phyloP scores from a whole-genome alignment of 2,329 filamentous ascomycete species.

The Penicillium glabrum region DNA sequence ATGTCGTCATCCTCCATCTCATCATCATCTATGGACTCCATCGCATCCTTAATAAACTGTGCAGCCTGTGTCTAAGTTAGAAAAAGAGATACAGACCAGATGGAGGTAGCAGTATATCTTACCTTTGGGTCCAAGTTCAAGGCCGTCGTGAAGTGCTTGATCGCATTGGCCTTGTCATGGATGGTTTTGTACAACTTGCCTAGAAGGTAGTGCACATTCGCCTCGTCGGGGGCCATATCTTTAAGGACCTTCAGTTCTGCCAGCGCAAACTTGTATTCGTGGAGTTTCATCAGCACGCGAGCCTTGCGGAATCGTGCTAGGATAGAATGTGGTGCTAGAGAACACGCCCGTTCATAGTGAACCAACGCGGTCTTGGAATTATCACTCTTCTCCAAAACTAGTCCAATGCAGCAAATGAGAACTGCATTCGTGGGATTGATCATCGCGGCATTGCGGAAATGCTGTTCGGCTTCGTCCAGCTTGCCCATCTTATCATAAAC shows the following conservation, averaged over 20 bases:
- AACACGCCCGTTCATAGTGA: constrained; percentile 79
- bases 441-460: constrained; percentile 81
- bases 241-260: constrained; percentile 84
- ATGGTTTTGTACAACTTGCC: constrained; percentile 64
- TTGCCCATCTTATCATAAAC: constrained; percentile 90
- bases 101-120: constrained; percentile 29
- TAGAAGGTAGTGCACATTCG: constrained; percentile 92
- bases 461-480: constrained; percentile 84
- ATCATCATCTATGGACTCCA: constrained; percentile 78
- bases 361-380: constrained; percentile 74
- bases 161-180: constrained; percentile 67
- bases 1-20: constrained; percentile 62
- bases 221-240: constrained; percentile 88
- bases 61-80: constrained; percentile 63
- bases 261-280: constrained; percentile 69
- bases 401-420: constrained; percentile 86
- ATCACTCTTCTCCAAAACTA: constrained; percentile 84
- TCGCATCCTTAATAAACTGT: constrained; percentile 92
- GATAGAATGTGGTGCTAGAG: constrained; percentile 76
- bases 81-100: background rate
- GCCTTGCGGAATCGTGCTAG: constrained; percentile 93
- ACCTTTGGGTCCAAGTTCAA: constrained; percentile 97
- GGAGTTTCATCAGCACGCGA: constrained; percentile 75
- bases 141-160: constrained; percentile 91
- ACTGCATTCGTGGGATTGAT: constrained; percentile 96